Conservation (phyloP, 257 asterid species). For the Handroanthus guayacan region DNA sequence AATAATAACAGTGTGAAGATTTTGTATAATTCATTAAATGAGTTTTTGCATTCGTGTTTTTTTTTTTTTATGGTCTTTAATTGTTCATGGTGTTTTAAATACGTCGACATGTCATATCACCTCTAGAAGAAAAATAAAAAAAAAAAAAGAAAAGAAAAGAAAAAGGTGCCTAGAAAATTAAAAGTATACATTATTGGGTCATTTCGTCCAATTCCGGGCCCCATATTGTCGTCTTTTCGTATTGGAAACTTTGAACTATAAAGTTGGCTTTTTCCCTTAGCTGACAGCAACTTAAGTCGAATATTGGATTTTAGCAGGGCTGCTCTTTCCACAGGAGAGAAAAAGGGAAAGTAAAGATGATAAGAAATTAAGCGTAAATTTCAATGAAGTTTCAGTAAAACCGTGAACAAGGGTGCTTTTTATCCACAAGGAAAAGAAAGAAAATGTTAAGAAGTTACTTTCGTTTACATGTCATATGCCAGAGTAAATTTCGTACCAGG, state of each 20-base stretch:
- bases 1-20: too few species aligned
- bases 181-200: background rate
- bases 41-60: background rate
- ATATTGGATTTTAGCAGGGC: background rate
- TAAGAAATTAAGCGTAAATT: slow-evolving; percentile 1
- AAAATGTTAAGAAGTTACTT: background rate
- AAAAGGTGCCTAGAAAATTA: background rate
- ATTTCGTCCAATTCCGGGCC: background rate
- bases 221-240: background rate
- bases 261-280: background rate
- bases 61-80: background rate
- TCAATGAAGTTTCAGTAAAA: background rate
- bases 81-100: background rate
- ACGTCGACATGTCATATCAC: background rate
- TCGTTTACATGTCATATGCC: background rate
- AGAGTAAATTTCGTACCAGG: background rate
- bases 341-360: background rate
- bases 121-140: background rate
- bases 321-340: slow-evolving; percentile 7
- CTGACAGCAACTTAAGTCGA: slow-evolving; percentile 28
- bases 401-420: background rate
- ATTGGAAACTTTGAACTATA: background rate
- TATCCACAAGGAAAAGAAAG: background rate
- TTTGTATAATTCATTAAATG: background rate
- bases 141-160: background rate